Base-by-base conservation (phyloP, 2,329 filamentous ascomycete species). In the Fusarium musae region DNA sequence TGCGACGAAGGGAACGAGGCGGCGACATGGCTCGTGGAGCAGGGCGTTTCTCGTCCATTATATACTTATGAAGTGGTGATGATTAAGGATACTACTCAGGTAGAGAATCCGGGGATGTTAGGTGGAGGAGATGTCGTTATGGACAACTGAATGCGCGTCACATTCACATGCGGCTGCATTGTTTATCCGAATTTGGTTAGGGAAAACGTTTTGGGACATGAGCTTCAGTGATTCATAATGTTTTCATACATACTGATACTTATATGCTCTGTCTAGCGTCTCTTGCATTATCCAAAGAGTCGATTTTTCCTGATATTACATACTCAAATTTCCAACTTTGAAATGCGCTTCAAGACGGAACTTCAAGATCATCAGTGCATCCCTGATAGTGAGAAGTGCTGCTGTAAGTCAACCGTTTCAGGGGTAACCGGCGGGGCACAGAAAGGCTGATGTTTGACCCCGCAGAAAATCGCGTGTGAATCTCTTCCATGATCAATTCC, bases 41-140 rank as follows among this genome's bases (percentile, higher is more conserved):
- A 39, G 57, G 40, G 58, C 57, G 60, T 73, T 82, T 82, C 70
- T 82, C 80, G 50, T 82, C 78, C 80, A 82, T 82, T 62, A 47
- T 63, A 61, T 60, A 37, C 36, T 37, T 19, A 46, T 42, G 57
- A 57, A 43, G 39, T 50, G 36, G 30, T 62, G 59, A 43, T 56
- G 40, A 34, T 63, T 36, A 23, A 21, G 43, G 44, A 13, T 62
- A 28, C 32, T 59, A 19, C 30, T 50, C n/a, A 58, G 56, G 46
- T 50, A 56, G 59, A 69, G 59, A 69, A 47, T 44, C 54, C 46
- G 39, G 30, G 47, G 63, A 40, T 36, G 56, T 62, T 58, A 61
- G 60, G 62, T 57, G 63, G 47, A 68, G 34, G 70, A 59, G 23
- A 71, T 57, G 73, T 70, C 50, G 71, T 66, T 72, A 72, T 60